Conservation (phyloP, 2,329 filamentous ascomycete genomes). For the Fusarium tjaetaba region DNA sequence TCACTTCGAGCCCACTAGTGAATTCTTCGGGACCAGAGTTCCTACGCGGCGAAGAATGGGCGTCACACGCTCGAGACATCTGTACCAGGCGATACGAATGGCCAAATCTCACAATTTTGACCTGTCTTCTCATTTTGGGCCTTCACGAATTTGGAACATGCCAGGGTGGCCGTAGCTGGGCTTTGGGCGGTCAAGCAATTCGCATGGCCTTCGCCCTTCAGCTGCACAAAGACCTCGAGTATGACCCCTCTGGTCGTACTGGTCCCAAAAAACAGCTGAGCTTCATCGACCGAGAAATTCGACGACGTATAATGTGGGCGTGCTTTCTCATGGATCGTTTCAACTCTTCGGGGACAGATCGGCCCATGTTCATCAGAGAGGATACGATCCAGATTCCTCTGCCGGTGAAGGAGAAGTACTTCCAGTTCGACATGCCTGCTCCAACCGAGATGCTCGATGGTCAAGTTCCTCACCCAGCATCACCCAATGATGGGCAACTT, state of each 20-base stretch:
- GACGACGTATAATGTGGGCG: conserved; percentile 95
- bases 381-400: conserved; percentile 89
- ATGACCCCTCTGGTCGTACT: conserved; percentile 76
- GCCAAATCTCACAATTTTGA: conserved; percentile 95
- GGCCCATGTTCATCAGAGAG: conserved; percentile 90
- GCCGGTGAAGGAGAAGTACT: conserved; percentile 89
- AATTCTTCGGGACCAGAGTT: conserved; percentile 78
- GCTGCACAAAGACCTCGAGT: conserved; percentile 88
- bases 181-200: conserved; percentile 92
- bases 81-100: conserved; percentile 89
- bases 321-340: conserved; percentile 98
- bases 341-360: conserved; percentile 93
- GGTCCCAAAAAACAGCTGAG: conserved; percentile 74
- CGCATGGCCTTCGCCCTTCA: conserved; percentile 97
- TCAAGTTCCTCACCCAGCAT: conserved; percentile 69
- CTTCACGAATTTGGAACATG: conserved; percentile 97
- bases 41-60: conserved; percentile 91
- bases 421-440: conserved; percentile 89
- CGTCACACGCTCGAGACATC: conserved; percentile 85
- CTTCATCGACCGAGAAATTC: conserved; percentile 92
- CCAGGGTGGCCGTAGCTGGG: conserved; percentile 95
- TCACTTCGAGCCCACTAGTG: conserved; percentile 87
- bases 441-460: conserved; percentile 86
- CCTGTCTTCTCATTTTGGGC: conserved; percentile 86
- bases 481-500: conserved; percentile 70